Evolutionary conservation across 1,139 yeast species (phyloP).

Genomic region (Candida dubliniensis): DNA sequence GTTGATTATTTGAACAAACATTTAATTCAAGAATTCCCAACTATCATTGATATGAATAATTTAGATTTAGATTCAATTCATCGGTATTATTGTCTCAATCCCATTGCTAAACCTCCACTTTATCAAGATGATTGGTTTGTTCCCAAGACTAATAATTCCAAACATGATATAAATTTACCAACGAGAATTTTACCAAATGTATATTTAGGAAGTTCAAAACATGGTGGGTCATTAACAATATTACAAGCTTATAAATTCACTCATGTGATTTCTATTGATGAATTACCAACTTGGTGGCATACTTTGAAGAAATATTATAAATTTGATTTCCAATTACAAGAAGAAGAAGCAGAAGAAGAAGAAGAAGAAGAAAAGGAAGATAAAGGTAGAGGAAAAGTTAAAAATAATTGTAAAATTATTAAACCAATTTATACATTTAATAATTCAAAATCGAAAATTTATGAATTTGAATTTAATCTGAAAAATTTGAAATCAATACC

Average conservation of each 20-base stretch:
- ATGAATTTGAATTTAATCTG: conserved; percentile 24
- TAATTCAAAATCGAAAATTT: conserved; percentile 27
- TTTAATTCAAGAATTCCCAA: conserved; percentile 10
- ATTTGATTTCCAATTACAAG: conserved; percentile 18
- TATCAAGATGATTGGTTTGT: conserved; percentile 34
- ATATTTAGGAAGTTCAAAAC: conserved; percentile 37
- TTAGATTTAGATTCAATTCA: conserved; percentile 8
- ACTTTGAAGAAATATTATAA: conserved; percentile 17
- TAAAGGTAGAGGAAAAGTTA: conserved; percentile 10
- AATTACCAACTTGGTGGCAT: conserved; percentile 36
- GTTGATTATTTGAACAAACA: conserved; percentile 18
- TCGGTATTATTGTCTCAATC: conserved; percentile 7
- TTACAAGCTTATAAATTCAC: conserved; percentile 25
- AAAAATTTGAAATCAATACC: neutral
- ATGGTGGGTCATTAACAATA: conserved; percentile 36
- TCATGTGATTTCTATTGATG: conserved; percentile 38
- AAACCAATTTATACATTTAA: conserved; percentile 29
- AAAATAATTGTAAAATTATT: conserved; percentile 9
- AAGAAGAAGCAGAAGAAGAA: too few species aligned
- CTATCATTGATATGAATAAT: conserved; percentile 8
- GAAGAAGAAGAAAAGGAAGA: too few species aligned
- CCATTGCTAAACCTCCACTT: conserved; percentile 7
- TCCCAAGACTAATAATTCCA: neutral
- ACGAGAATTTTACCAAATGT: conserved; percentile 30
- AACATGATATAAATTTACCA: conserved; percentile 38